Conservation (phyloP, 2,329 filamentous ascomycete species). For the Nemania bipapillata region DNA sequence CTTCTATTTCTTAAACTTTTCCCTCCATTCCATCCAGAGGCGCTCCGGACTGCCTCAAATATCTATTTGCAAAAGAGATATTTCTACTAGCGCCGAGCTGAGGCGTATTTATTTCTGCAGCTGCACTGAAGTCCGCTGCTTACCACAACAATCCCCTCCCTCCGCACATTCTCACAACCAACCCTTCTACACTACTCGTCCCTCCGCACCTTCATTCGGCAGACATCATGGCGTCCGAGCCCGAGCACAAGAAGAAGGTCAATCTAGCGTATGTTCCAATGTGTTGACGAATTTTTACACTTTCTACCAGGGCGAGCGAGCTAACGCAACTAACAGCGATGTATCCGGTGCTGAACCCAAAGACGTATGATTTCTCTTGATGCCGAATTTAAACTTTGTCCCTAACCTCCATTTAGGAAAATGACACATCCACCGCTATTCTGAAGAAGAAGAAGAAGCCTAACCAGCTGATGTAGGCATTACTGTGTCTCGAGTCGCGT, state of each 20-base stretch:
- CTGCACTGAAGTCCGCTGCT: background rate
- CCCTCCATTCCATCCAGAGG: conserved; percentile 17
- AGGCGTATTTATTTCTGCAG: conserved; percentile 3
- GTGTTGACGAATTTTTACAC: background rate
- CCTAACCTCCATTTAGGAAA: conserved; percentile 66
- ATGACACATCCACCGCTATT: conserved; percentile 94
- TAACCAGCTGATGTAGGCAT: conserved; percentile 87
- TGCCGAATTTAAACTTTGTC: conserved; percentile 32
- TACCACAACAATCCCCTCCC: conserved; percentile 1
- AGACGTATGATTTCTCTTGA: conserved; percentile 67
- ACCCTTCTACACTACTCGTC: background rate
- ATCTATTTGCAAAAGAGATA: conserved; percentile 22
- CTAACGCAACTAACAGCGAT: conserved; percentile 71
- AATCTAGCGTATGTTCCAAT: conserved; percentile 75
- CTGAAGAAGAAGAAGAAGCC: conserved; percentile 99
- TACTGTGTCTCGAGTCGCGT: background rate
- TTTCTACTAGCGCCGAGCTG: conserved; percentile 5
- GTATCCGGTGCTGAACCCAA: conserved; percentile 88
- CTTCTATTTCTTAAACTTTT: conserved; percentile 15
- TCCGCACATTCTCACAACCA: conserved; percentile 11
- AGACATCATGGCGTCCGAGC: conserved; percentile 76
- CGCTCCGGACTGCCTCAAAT: background rate
- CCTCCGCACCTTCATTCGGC: conserved; percentile 33
- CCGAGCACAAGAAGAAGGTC: conserved; percentile 82
- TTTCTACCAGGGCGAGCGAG: conserved; percentile 29